Evolutionary conservation across 306 rosid genomes (phyloP).

Genomic region (Vicia faba): DNA sequence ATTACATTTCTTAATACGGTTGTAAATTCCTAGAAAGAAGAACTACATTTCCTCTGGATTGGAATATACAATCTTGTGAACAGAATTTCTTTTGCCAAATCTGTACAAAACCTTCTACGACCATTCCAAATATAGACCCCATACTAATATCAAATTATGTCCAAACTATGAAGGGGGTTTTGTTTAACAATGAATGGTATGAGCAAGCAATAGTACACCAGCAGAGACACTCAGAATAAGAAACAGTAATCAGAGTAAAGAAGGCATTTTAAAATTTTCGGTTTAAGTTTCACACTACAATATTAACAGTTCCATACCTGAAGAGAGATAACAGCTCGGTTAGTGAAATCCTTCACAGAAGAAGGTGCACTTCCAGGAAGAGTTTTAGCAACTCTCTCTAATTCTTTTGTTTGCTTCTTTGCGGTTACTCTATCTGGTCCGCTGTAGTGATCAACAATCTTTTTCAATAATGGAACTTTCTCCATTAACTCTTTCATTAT

Average conservation of each 20-base stretch:
- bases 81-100: conserved; percentile 5
- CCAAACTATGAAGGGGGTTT: not conserved
- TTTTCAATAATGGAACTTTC: conserved; percentile 73
- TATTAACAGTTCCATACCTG: conserved; percentile 62
- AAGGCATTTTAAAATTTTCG: conserved; percentile 25
- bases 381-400: conserved; percentile 85
- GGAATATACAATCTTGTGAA: conserved; percentile 27
- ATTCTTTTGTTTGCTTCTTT: conserved; percentile 71
- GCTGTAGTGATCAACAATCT: conserved; percentile 84
- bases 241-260: conserved; percentile 13
- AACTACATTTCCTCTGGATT: not conserved
- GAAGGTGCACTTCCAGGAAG: conserved; percentile 70
- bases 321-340: conserved; percentile 80
- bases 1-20: not conserved
- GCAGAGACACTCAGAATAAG: conserved; percentile 19
- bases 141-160: conserved; percentile 11
- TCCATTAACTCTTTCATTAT: conserved; percentile 75
- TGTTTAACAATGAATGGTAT: conserved; percentile 16
- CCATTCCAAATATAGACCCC: conserved; percentile 22
- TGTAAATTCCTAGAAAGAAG: conserved; percentile 21
- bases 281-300: conserved; percentile 13
- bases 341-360: conserved; percentile 75
- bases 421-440: conserved; percentile 93
- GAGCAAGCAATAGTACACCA: conserved; percentile 26
- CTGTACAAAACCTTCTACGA: not conserved